Evolutionary conservation across 805 yeast genomes (phyloP), one percentile per base, ranked within the genome.

Genomic region (Kluyveromyces lactis): DNA sequence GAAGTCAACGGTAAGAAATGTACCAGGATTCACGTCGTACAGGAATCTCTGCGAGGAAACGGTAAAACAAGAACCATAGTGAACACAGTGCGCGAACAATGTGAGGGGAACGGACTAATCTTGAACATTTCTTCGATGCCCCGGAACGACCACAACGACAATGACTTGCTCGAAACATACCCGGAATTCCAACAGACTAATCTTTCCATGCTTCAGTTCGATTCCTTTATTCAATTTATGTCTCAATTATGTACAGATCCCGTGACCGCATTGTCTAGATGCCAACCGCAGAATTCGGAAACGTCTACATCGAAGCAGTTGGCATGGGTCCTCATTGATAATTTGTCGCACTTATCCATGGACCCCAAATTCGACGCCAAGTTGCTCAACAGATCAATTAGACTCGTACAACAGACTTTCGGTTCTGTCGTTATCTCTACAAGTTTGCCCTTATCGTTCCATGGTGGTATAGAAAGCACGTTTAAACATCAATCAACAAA

Each of bases 261-360:
- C 3, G 37, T 21, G 28, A 48, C 42, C 10, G 52, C 60, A 5
- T 40, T 56, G 32, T 42, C 43, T 10, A 44, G 55, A 30, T 55
- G 58, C 37, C 45, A 42, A 12, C 19, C 38, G 11, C 33, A 40
- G 29, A 43, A 30, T n/a, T 24, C n/a, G 8, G 32, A 30, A 15
- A 19, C 26, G 10, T 27, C 30, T 15, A 27, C 30, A 7, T 26
- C 28, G 18, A 43, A 40, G 15, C 58, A 49, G 36, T 40, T 57
- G 36, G 40, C 48, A 3, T 61, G 61, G 12, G 49, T 60, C n/a
- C 40, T 60, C 4, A 53, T 60, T 11, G 64, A 60, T 42, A 60
- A 60, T 40, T 29, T 60, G 7, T 58, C 64, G 1, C 57, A 50
- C 33, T n/a, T 34, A 16, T 24, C 37, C 4, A 26, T 34, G 30